A percentile compares a stretch with the other conserved stretches of the same genome.
Evolutionary conservation across 2,329 filamentous ascomycete species (phyloP).

Genomic region (Penicillium nordicum): DNA sequence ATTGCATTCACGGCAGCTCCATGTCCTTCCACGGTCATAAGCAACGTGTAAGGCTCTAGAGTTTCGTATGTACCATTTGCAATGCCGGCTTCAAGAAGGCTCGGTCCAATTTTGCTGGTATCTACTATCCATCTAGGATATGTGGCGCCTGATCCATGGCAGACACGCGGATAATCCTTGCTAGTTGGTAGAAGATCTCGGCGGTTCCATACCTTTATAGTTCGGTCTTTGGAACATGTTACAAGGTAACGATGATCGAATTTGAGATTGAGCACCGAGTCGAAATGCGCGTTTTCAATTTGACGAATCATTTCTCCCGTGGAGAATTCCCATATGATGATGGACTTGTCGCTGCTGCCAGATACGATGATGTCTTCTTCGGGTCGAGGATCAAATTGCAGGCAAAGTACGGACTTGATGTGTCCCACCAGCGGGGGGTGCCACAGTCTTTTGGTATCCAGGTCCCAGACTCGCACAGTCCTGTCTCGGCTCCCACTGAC

Average conservation of each 20-base stretch:
- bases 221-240: slow-evolving; percentile 95
- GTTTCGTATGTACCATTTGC: slow-evolving; percentile 41
- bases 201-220: slow-evolving; percentile 94
- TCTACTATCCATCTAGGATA: slow-evolving; percentile 57
- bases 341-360: slow-evolving; percentile 84
- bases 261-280: slow-evolving; percentile 89
- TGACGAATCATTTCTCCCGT: slow-evolving; percentile 79
- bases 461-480: slow-evolving; percentile 84
- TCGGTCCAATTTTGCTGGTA: slow-evolving; percentile 42
- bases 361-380: slow-evolving; percentile 91
- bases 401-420: slow-evolving; percentile 79
- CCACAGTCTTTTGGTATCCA: slow-evolving; percentile 74
- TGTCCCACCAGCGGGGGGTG: slow-evolving; percentile 73
- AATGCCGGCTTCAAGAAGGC: slow-evolving; percentile 42
- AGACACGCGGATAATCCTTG: slow-evolving; percentile 45
- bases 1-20: slow-evolving; percentile 93
- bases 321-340: slow-evolving; percentile 91
- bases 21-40: slow-evolving; percentile 79
- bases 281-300: slow-evolving; percentile 72
- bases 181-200: slow-evolving; percentile 55
- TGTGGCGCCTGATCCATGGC: slow-evolving; percentile 41
- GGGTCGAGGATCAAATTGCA: slow-evolving; percentile 88
- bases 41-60: slow-evolving; percentile 66
- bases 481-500: slow-evolving; percentile 91
- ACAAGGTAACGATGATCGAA: slow-evolving; percentile 91